Base-by-base conservation (phyloP, 768 basidiomycete species). In the Scleroderma bovista region DNA sequence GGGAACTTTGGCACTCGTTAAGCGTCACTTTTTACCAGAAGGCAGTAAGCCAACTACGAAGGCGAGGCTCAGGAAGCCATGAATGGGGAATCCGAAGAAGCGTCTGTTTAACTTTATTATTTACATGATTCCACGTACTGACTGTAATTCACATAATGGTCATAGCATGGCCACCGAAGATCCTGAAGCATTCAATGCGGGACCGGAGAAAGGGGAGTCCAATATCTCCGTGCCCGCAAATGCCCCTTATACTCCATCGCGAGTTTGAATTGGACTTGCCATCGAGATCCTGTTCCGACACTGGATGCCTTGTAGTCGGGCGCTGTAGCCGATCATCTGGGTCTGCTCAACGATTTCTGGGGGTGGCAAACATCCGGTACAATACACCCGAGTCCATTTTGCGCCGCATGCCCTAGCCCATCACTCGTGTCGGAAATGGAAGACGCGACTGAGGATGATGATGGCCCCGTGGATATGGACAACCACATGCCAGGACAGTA, bases 1-100 rank as follows among this genome's bases (percentile, higher is more conserved):
- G n/a, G 64, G 59, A 8, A 58, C 61, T 3, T 54, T 66, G 9
- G 64, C 64, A 3, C 43, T 65, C 13, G 61, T 64, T 32, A 29
- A 29, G 9, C 26, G 9, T 2, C 19, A 23, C 19, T 13, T 5
- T 13, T 13, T 40, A 1, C 24, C 10, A 7, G 24, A 6, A 1
- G 41, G 9, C 17, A 23, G 24, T 15, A 29, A 29, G 15, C 23
- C 16, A 13, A 29, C 1, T n/a, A n/a, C n/a, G n/a, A n/a, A n/a
- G n/a, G n/a, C n/a, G n/a, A n/a, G n/a, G n/a, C n/a, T n/a, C n/a
- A n/a, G n/a, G 23, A 43, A 17, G 8, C 41, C 2, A 29, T 43
- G 41, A 15, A 17, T 10, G 41, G 3, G 23, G 41, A 43, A 29
- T 15, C 41, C 15, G 15, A 26, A 12, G 23, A 43, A 9, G 16